Evolutionary conservation across 2,329 filamentous ascomycete species (phyloP).

Genomic region (Colletotrichum sp.): DNA sequence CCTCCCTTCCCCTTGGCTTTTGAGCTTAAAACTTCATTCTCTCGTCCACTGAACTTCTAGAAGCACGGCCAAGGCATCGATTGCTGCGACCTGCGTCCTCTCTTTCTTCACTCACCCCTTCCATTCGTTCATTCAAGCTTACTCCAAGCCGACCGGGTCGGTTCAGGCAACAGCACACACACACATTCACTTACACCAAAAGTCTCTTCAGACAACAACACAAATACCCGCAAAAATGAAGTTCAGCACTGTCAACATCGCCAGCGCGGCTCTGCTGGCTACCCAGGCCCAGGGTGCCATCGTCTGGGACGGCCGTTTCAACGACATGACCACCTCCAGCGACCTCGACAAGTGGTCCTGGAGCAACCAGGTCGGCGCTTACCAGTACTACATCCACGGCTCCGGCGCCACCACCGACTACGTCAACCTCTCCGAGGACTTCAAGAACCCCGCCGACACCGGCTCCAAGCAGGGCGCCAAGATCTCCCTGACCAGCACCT

Average conservation of each 20-base stretch:
- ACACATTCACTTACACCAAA: slow-evolving; percentile 5
- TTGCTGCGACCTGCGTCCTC: slow-evolving; percentile 21
- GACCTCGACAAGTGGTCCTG: slow-evolving; percentile 70
- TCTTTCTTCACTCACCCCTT: slow-evolving; percentile 7
- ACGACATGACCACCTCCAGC: slow-evolving; percentile 56
- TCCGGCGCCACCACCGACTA: slow-evolving; percentile 59
- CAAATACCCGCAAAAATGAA: slow-evolving; percentile 3
- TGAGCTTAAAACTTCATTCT: slow-evolving; percentile 19
- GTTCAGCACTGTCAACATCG: slow-evolving; percentile 15
- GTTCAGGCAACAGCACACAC: neutral
- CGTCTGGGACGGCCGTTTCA: slow-evolving; percentile 72
- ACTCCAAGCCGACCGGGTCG: slow-evolving; percentile 17
- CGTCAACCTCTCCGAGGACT: slow-evolving; percentile 63
- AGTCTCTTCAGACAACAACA: neutral
- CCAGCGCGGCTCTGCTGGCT: slow-evolving; percentile 18
- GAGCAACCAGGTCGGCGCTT: slow-evolving; percentile 71
- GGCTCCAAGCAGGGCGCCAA: slow-evolving; percentile 69
- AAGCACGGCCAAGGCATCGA: slow-evolving; percentile 23
- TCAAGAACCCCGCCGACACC: slow-evolving; percentile 71
- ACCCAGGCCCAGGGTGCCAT: slow-evolving; percentile 30
- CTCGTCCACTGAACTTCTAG: slow-evolving; percentile 3
- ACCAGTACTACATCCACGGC: slow-evolving; percentile 81
- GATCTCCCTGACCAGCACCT: slow-evolving; percentile 67
- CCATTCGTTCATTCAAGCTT: slow-evolving; percentile 17
- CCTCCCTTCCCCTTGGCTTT: neutral